Evolutionary conservation across 352 stramenopile species (phyloP), one percentile per base, ranked within the genome.

Genomic region (Thalassiosira oceanica): DNA sequence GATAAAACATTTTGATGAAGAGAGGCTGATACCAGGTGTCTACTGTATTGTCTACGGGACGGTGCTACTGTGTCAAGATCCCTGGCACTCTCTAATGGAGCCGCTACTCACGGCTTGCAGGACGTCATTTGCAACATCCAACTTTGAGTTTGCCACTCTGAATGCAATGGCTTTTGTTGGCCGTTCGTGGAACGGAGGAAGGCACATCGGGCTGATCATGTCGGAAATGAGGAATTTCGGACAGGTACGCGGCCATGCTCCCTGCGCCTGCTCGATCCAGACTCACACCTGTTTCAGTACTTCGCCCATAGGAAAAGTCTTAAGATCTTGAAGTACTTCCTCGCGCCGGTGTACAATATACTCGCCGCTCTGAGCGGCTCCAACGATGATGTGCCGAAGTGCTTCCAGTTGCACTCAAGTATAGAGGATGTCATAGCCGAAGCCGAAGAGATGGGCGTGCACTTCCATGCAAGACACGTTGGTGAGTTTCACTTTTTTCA

Each of bases 21-120:
- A 62, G 1, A n/a, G 54, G 21, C 28, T 70, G 10, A 62, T 61
- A 29, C 49, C 60, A 16, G 33, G 60, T 15, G n/a, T 61, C 7
- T 46, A 70, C 18, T 26, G 33, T 11, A 23, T 45, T 13, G 49
- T 70, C 33, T 70, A 62, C 49, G 60, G 46, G 20, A 43, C 28
- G 18, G 39, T 70, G 1, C 48, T 70, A 7, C 35, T 31, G 51
- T 56, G 18, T n/a, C 41, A 61, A 41, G 49, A 71, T 11, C 41
- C 61, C 2, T 24, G 61, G 8, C 28, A 56, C 15, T 56, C 41
- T 31, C 21, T 21, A 29, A 18, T 71, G 8, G 49, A 54, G 31
- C 61, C 61, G 2, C 27, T 71, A 3, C 44, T 61, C 18, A 62
- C 18, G 27, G 61, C 50, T 20, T 71, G 61, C 39, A 49, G 53